Conservation (phyloP, 164 flowering plant genomes). For the Amborella trichopoda region DNA sequence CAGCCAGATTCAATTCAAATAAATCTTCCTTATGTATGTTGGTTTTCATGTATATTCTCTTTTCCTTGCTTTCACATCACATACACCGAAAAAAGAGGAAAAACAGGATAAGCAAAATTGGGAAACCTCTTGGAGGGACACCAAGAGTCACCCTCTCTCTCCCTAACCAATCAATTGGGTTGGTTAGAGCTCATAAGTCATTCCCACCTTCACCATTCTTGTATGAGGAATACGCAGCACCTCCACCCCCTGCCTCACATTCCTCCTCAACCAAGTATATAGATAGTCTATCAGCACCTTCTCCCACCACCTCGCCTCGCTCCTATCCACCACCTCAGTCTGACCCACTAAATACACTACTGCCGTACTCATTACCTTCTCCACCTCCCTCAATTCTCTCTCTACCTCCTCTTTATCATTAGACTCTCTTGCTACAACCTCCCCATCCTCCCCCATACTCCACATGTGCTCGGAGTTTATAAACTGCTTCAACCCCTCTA, state of each 20-base stretch:
- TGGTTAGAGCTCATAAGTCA: too few species aligned
- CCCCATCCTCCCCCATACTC: neutral
- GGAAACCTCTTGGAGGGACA: too few species aligned
- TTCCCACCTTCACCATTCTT: constrained; percentile 56
- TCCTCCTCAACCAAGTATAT: constrained; percentile 44
- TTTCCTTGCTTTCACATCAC: too few species aligned
- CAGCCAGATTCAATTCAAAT: too few species aligned
- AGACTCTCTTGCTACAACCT: constrained; percentile 1
- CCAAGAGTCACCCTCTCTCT: too few species aligned
- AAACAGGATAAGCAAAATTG: too few species aligned
- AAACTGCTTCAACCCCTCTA: constrained; percentile 44
- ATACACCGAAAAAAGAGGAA: too few species aligned
- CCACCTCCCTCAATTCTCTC: constrained; percentile 26
- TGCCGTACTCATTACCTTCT: constrained; percentile 28
- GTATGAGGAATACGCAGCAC: constrained; percentile 49
- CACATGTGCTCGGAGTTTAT: constrained; percentile 8
- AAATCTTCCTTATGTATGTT: too few species aligned
- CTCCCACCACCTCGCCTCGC: constrained; percentile 36
- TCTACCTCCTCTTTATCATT: constrained; percentile 9
- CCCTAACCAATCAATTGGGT: too few species aligned
- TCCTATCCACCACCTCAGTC: constrained; percentile 45
- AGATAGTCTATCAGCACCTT: constrained; percentile 46
- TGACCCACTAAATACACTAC: constrained; percentile 58
- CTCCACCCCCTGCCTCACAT: constrained; percentile 39
- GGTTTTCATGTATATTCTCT: too few species aligned